These are phyloP conservation scores for Botrytis byssoidea DNA, from an alignment of 2,329 filamentous ascomycete genomes.

Conservation along the genomic window DNA sequence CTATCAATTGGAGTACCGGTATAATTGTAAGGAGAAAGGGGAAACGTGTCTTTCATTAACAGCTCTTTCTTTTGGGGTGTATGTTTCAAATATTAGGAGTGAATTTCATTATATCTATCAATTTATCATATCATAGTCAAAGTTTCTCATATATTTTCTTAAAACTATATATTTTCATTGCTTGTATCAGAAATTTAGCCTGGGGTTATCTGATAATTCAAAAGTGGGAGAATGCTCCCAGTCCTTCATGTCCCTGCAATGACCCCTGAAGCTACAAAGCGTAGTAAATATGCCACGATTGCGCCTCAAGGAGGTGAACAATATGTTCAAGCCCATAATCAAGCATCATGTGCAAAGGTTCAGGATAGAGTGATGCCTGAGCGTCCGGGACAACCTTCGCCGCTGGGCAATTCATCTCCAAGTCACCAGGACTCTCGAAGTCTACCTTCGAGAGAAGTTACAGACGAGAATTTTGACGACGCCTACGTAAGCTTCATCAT, in stretches of 20 bases:
- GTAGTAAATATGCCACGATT: slow-evolving; percentile 27
- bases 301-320: slow-evolving; percentile 23
- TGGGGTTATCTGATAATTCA: background rate
- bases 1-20: background rate
- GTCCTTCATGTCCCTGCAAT: slow-evolving; percentile 21
- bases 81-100: slow-evolving; percentile 1
- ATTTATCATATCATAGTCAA: background rate
- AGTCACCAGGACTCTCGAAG: slow-evolving; percentile 23
- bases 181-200: background rate
- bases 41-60: slow-evolving; percentile 7
- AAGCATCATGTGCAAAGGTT: slow-evolving; percentile 20
- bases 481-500: slow-evolving; percentile 83
- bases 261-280: slow-evolving; percentile 29
- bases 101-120: slow-evolving; percentile 10
- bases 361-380: slow-evolving; percentile 24
- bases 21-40: background rate
- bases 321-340: slow-evolving; percentile 19
- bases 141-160: background rate
- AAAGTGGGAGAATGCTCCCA: slow-evolving; percentile 23
- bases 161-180: background rate
- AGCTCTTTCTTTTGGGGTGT: background rate
- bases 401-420: slow-evolving; percentile 2
- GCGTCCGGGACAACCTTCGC: slow-evolving; percentile 18
- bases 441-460: slow-evolving; percentile 67
- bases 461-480: slow-evolving; percentile 70